Evolutionary conservation across 306 rosid species (phyloP).

Genomic region (Medicago lupulina): DNA sequence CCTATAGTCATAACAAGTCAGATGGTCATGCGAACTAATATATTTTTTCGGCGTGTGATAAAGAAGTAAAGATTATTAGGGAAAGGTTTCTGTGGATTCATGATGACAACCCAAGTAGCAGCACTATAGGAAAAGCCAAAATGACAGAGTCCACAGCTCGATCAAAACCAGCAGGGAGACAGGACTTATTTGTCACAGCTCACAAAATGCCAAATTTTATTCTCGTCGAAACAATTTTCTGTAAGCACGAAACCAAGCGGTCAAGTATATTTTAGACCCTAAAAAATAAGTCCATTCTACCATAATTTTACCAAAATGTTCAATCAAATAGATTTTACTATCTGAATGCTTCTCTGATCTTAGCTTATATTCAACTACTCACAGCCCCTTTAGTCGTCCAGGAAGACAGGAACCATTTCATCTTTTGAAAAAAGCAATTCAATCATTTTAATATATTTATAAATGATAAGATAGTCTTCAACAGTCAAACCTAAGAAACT

Average conservation of each 20-base stretch:
- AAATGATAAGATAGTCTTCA: conserved; percentile 15
- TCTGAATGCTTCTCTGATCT: conserved; percentile 1
- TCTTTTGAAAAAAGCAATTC: background rate
- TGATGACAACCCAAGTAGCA: conserved; percentile 10
- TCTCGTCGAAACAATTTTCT: background rate
- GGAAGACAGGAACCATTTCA: background rate
- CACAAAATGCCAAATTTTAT: conserved; percentile 17
- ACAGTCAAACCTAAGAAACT: conserved; percentile 12
- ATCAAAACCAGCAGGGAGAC: background rate
- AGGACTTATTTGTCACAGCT: background rate
- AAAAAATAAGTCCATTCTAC: conserved; percentile 5
- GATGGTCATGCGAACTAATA: conserved; percentile 9
- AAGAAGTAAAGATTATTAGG: background rate
- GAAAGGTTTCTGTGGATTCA: conserved; percentile 14
- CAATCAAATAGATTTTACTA: conserved; percentile 12
- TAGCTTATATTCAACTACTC: conserved; percentile 25
- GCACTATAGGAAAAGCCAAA: background rate
- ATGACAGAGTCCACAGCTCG: background rate
- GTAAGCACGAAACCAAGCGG: background rate
- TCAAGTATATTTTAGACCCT: background rate
- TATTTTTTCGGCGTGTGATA: conserved; percentile 4
- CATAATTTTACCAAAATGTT: conserved; percentile 19
- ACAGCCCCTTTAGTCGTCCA: conserved; percentile 9
- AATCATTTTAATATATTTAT: conserved; percentile 13
- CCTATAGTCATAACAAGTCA: background rate